Base-by-base conservation (phyloP, 2,329 filamentous ascomycete genomes). In the Penicillium sp. region DNA sequence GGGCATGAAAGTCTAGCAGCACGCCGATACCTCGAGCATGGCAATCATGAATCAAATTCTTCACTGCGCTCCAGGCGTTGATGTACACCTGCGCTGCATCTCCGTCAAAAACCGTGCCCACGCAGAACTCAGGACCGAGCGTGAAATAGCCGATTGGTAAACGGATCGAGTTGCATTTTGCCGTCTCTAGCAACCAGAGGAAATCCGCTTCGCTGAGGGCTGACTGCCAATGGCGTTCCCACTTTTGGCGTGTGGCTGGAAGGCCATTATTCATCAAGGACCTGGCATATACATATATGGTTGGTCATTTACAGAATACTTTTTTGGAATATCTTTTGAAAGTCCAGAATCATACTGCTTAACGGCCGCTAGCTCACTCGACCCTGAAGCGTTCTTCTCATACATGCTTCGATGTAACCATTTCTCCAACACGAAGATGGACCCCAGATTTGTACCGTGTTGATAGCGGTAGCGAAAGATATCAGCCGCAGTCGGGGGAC, bases 61-160 rank as follows among this genome's bases (percentile, higher is more conserved):
- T 77, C 16, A 84, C 79, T 11, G 71, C 74, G 1, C 65, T 55
- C 83, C 83, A 86, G 6, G 81, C 81, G 58, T 77, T 74, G 52
- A 67, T 63, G 63, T 85, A 85, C 9, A 85, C 75, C 26, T 70
- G 63, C 6, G 73, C 68, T 8, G 76, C 74, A 1, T 73, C 68
- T 20, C 60, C 62, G 28, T 79, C 75, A 66, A 85, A 86, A 0
- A 78, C 75, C 1, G 82, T 84, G 2, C 73, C 72, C 11, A 69
- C 62, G 58, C 78, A 81, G 62, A 79, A 84, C 1, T 72, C 65
- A 0, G 77, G 74, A 0, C 80, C 81, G 5, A 85, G 74, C 3
- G 79, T 81, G 64, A 79, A 86, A 66, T 83, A 84, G 3, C 83
- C 83, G 52, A 86, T 80, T 0, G 83, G 83, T 18, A 86, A 66